Evolutionary conservation across 1,139 yeast genomes (phyloP), one percentile per base, ranked within the genome.

Genomic region (Pichiaceae sp.): DNA sequence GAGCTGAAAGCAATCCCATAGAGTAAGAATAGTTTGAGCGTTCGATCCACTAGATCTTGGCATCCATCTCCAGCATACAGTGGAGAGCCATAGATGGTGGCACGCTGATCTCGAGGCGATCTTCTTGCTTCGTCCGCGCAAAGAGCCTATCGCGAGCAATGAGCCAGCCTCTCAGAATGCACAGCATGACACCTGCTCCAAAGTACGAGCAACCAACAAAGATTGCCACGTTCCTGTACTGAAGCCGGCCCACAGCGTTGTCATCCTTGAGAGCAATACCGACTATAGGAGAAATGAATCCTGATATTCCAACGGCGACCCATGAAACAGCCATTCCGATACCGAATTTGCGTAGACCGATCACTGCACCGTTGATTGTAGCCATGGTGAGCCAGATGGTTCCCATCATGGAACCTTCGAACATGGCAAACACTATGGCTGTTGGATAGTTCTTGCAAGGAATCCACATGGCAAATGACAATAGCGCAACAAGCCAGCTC

Each of bases 381-480:
- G 63, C 56, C 43, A 59, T 40, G 1, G 60, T 52, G 6, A 62
- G 56, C 65, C 70, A 68, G 33, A 66, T 55, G 12, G 70, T 62
- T 1, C 80, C 79, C 72, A 74, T 72, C 18, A 68, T 37, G 4
- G 63, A 56, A 26, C 81, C 81, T 38, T 58, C 62, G 5, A 72
- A 41, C 25, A 73, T 35, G 2, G 71, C 70, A 47, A 71, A 68
- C 2, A 57, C 63, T 16, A 71, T 50, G 2, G 75, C 67, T 3
- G 76, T 70, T 2, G 76, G 76, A 43, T 57, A 69, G 46, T 70
- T 72, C 35, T 71, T 56, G 12, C 75, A 68, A 2, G 80, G 79
- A 29, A 76, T 65, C 84, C 84, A 78, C 72, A 77, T 71, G 2
- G 75, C 78, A 33, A 64, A 59, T 5, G 68, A 50, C 48, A 65